phyloP scores from a whole-genome alignment of 2,329 filamentous ascomycete genomes.

The Hyphodiscus sp. region DNA sequence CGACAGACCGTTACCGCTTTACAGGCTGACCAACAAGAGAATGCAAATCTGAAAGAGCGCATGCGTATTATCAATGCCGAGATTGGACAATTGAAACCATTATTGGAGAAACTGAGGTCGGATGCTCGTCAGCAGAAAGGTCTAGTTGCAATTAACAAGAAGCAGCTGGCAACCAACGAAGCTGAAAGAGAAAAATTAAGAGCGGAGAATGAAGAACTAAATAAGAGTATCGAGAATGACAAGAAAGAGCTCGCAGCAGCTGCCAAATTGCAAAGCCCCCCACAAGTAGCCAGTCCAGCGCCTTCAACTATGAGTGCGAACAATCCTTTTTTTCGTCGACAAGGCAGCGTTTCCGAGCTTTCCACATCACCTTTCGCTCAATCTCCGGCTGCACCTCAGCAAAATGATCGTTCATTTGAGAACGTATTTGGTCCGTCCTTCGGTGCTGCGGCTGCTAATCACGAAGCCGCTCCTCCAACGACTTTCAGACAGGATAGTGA shows the following conservation, averaged over 20 bases:
- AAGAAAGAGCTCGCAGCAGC: conserved; percentile 46
- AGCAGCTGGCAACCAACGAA: conserved; percentile 87
- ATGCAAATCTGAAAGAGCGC: conserved; percentile 75
- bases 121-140: conserved; percentile 95
- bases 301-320: conserved; percentile 66
- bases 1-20: conserved; percentile 67
- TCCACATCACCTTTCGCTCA: conserved; percentile 42
- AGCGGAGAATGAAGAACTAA: conserved; percentile 65
- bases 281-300: conserved; percentile 62
- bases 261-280: conserved; percentile 31
- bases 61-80: conserved; percentile 79
- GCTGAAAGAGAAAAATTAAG: conserved; percentile 83
- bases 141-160: conserved; percentile 96
- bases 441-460: conserved; percentile 35
- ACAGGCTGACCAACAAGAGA: conserved; percentile 85
- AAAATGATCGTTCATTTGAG: conserved; percentile 68
- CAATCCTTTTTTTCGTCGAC: conserved; percentile 88
- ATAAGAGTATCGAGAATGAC: conserved; percentile 54
- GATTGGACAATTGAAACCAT: conserved; percentile 76
- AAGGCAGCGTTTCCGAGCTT: conserved; percentile 48
- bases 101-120: conserved; percentile 87
- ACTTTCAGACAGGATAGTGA: conserved; percentile 49
- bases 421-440: conserved; percentile 76
- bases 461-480: conserved; percentile 41
- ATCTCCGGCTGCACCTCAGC: conserved; percentile 31